Evolutionary conservation across 2,329 filamentous ascomycete species (phyloP), one percentile per base, ranked within the genome.

Genomic region (Penicillium hordei): DNA sequence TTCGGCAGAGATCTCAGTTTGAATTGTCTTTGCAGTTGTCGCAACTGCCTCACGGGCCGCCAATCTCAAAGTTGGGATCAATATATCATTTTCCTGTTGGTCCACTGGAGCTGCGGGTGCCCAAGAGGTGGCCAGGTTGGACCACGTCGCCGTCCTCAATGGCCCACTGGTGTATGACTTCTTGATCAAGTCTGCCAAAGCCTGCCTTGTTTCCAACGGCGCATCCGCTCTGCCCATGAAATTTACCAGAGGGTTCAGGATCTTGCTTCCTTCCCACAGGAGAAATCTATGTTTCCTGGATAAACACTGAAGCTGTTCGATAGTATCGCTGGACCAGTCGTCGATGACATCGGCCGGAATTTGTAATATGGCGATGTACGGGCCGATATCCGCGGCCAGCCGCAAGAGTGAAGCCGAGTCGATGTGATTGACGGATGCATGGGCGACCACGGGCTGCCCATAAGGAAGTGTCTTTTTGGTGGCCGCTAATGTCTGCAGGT

Each of bases 291-390:
- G 65, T 54, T 65, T 71, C 51, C 69, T 74, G n/a, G 75, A 70
- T 36, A 75, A 59, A 31, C 62, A 62, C 21, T 63, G 70, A 53
- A 78, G 66, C 51, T 72, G 68, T 23, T 70, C 69, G 33, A 81
- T 81, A 1, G 83, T 85, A 57, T 82, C 77, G 58, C 83, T 80
- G 15, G 79, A 80, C 78, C 84, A 87, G 70, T 87, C 84, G 60
- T 81, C 79, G 64, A 87, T 81, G 52, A 84, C 84, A 71, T 87
- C 84, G 55, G 82, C 83, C 66, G 86, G 83, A 5, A 85, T 83
- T 71, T 86, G 84, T 55, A 87, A 75, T 29, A 86, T 71, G 62
- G 82, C 84, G 57, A 87, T 86, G 60, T 82, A 79, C 63, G 86
- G 83, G 58, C 85, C 84, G 17, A 86, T 77, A 36, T 85, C 79